Conservation (phyloP, 2,329 filamentous ascomycete species). For the Pezicula rhizophila region DNA sequence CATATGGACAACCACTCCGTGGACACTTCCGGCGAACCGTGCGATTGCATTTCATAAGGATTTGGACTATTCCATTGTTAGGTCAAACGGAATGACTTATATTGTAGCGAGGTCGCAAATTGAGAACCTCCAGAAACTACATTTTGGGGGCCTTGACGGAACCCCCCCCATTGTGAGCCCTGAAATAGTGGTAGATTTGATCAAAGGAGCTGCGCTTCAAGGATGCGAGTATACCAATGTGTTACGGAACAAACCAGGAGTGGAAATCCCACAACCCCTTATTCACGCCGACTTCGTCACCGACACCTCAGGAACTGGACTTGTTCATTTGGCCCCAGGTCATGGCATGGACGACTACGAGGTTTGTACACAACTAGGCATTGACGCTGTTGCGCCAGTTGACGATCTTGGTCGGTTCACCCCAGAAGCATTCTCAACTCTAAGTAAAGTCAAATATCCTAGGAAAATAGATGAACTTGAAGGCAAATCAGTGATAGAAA, state of each 20-base stretch:
- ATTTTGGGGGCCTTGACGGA: conserved; percentile 24
- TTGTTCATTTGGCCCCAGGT: conserved; percentile 92
- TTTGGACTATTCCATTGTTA: conserved; percentile 66
- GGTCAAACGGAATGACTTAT: conserved; percentile 50
- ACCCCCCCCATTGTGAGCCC: conserved; percentile 4
- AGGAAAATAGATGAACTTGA: conserved; percentile 59
- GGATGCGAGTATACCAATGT: conserved; percentile 64
- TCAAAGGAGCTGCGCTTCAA: conserved; percentile 60
- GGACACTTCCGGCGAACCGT: conserved; percentile 90
- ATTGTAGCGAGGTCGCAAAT: conserved; percentile 69
- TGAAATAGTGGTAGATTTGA: conserved; percentile 45
- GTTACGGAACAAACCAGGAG: conserved; percentile 53
- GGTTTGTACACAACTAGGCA: conserved; percentile 63
- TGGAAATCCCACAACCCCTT: conserved; percentile 51
- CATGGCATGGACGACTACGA: conserved; percentile 97
- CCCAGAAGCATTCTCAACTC: conserved; percentile 46
- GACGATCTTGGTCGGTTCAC: conserved; percentile 80
- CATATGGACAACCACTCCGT: conserved; percentile 98
- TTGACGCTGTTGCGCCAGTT: conserved; percentile 75
- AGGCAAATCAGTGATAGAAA: conserved; percentile 65
- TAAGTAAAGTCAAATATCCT: conserved; percentile 42
- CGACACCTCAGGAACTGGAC: conserved; percentile 79
- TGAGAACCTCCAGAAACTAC: conserved; percentile 45
- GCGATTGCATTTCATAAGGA: conserved; percentile 77
- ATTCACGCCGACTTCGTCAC: conserved; percentile 87